phyloP scores from a whole-genome alignment of 768 basidiomycete genomes.

The Kondoa subrosea region DNA sequence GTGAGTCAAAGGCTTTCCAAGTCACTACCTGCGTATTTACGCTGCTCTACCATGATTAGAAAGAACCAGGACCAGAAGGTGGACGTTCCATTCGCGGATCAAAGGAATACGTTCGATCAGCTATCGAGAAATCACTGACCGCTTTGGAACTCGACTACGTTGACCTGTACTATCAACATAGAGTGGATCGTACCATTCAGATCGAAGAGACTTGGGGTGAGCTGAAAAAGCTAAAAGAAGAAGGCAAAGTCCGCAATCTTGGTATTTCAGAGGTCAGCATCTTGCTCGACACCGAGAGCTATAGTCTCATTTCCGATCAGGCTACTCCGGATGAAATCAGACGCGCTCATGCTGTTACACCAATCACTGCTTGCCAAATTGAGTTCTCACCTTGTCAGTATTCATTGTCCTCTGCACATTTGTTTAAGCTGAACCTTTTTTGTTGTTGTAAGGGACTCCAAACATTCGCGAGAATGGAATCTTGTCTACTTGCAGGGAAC shows the following conservation, averaged over 20 bases:
- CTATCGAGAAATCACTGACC: not conserved
- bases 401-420: no score
- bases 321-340: conserved; percentile 8
- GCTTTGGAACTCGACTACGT: not conserved
- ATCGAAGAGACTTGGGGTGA: conserved; percentile 6
- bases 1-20: no score
- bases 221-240: not conserved
- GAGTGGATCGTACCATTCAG: not conserved
- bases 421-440: no score
- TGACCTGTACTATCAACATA: conserved; percentile 9
- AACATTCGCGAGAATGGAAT: conserved; percentile 23
- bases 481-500: conserved; percentile 27
- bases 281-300: not conserved
- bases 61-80: not conserved
- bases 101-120: not conserved
- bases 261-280: not conserved
- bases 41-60: not conserved
- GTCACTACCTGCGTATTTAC: not conserved
- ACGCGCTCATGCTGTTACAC: not conserved
- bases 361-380: conserved; percentile 6
- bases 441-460: no score
- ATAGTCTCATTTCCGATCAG: not conserved
- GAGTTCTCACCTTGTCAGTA: conserved; percentile 12
- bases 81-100: not conserved
- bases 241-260: conserved; percentile 8